phyloP scores from a whole-genome alignment of 148 eudicot species.

The Rhododendron molle region DNA sequence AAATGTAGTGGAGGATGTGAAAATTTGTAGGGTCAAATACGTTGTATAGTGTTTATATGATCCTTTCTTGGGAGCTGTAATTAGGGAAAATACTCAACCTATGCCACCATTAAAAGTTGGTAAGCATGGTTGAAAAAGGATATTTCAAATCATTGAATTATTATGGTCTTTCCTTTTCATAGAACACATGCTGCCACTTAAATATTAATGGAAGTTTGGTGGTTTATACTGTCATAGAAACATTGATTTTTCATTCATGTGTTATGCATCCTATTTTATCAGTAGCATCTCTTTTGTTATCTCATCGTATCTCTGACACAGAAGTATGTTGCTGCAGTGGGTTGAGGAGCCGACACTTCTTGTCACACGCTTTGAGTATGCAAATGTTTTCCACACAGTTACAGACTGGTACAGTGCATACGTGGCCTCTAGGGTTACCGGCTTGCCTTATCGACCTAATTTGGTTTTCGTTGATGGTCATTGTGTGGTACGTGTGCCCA shows the following conservation, averaged over 20 bases:
- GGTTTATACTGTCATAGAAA: not conserved
- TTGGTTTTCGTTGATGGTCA: conserved; percentile 93
- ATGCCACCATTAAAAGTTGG: not conserved
- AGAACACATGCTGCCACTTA: not conserved
- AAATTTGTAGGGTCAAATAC: not conserved
- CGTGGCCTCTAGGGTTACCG: conserved; percentile 82
- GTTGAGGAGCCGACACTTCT: conserved; percentile 89
- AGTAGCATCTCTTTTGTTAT: not conserved
- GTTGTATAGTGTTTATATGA: not conserved
- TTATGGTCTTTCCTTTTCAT: not conserved
- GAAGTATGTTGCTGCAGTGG: conserved; percentile 60
- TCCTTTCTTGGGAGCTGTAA: not conserved
- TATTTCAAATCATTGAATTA: not conserved
- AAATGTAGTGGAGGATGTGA: not conserved
- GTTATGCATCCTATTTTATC: not conserved
- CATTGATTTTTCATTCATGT: not conserved
- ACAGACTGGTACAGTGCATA: conserved; percentile 97
- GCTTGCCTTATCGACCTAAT: conserved; percentile 81
- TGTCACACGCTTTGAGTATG: conserved; percentile 88
- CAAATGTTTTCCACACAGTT: conserved; percentile 87
- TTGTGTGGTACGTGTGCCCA: conserved; percentile 48
- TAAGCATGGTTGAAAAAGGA: not conserved
- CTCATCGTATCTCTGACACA: conserved; percentile 13
- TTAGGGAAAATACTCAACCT: not conserved
- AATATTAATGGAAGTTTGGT: not conserved